Evolutionary conservation across 2,329 filamentous ascomycete species (phyloP).

Genomic region (Sporothrix inflata): DNA sequence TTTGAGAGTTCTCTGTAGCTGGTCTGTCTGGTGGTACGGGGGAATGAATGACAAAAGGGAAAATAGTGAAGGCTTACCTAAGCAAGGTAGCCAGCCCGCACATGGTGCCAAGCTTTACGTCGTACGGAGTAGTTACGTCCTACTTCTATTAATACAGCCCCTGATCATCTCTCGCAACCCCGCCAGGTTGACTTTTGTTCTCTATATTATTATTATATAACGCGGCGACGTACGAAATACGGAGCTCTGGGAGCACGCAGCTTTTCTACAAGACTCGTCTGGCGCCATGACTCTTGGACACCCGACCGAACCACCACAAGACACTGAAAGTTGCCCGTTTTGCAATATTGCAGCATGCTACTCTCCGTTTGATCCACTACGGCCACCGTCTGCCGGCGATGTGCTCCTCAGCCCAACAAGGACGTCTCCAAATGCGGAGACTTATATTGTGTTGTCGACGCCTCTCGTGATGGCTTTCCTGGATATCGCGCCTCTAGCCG

Average conservation of each 20-base stretch:
- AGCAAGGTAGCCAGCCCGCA: too few species aligned
- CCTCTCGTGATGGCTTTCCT: constrained; percentile 81
- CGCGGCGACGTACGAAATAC: too few species aligned
- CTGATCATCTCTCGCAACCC: too few species aligned
- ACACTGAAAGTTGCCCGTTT: constrained; percentile 58
- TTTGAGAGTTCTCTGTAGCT: not conserved
- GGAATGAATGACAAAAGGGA: too few species aligned
- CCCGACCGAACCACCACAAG: not conserved
- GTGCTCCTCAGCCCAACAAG: constrained; percentile 41
- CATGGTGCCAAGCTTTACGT: too few species aligned
- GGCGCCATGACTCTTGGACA: constrained; percentile 16
- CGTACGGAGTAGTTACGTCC: too few species aligned
- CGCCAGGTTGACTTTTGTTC: too few species aligned
- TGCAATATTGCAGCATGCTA: constrained; percentile 61
- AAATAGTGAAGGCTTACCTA: too few species aligned
- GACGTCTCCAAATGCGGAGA: constrained; percentile 47
- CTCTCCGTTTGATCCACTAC: constrained; percentile 49
- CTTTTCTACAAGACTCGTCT: not conserved
- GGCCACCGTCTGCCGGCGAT: constrained; percentile 47
- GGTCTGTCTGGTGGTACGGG: not conserved
- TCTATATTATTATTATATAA: too few species aligned
- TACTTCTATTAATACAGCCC: too few species aligned
- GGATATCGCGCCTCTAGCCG: constrained; percentile 86
- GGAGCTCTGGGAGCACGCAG: too few species aligned
- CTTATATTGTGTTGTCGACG: constrained; percentile 76